Evolutionary conservation across 108 stramenopile genomes (phyloP).

Genomic region (Epithemia pelagica): DNA sequence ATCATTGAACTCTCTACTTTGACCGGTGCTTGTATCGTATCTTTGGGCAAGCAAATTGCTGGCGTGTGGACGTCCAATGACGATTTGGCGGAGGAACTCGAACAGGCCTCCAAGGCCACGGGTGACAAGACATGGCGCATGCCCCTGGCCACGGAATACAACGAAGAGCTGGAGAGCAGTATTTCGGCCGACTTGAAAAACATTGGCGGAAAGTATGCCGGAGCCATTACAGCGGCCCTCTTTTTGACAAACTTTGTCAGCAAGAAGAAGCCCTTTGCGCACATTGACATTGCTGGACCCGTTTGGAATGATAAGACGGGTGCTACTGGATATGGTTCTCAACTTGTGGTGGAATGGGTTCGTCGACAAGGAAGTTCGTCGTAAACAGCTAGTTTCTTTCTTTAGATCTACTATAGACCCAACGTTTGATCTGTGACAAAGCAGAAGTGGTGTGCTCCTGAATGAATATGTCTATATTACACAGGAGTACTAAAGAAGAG

Average conservation of each 20-base stretch:
- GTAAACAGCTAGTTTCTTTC: no score
- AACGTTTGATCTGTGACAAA: no score
- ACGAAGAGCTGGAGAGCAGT: conserved; percentile 62
- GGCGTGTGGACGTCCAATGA: conserved; percentile 88
- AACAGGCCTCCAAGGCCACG: conserved; percentile 60
- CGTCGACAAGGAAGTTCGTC: conserved; percentile 48
- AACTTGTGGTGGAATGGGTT: conserved; percentile 86
- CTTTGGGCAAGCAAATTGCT: conserved; percentile 56
- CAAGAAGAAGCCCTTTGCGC: conserved; percentile 81
- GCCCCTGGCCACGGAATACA: conserved; percentile 78
- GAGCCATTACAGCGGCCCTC: conserved; percentile 85
- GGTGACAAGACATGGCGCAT: conserved; percentile 92
- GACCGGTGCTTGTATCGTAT: conserved; percentile 87
- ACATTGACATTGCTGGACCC: conserved; percentile 90
- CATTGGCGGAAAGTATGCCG: conserved; percentile 69
- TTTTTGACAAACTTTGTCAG: conserved; percentile 87
- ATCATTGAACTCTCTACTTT: conserved; percentile 93
- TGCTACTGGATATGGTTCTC: conserved; percentile 93
- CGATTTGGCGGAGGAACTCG: conserved; percentile 75
- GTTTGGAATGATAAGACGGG: conserved; percentile 86
- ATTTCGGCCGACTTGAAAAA: conserved; percentile 88
- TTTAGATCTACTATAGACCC: no score
- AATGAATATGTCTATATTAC: no score
- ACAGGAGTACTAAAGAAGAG: no score
- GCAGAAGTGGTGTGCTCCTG: no score